These are phyloP conservation scores for Colletotrichum tofieldiae DNA, from an alignment of 2,329 filamentous ascomycete genomes.

Conservation along the genomic window DNA sequence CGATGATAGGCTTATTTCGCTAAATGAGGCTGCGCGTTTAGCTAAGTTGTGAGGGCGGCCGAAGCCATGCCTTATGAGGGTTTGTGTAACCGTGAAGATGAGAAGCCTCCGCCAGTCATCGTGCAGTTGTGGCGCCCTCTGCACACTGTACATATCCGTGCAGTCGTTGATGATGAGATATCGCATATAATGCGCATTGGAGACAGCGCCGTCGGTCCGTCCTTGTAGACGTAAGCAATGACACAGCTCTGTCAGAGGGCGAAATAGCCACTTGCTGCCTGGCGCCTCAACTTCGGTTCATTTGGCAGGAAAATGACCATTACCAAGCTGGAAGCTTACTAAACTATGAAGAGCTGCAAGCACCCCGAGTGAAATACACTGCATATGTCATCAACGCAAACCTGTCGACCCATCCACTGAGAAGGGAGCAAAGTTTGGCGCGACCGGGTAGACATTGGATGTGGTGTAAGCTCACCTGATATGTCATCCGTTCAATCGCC, in stretches of 20 bases:
- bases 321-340: conserved; percentile 23
- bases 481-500: not conserved
- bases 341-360: conserved; percentile 12
- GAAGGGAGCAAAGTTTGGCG: conserved; percentile 1
- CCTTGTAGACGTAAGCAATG: conserved; percentile 35
- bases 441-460: not conserved
- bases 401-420: not conserved
- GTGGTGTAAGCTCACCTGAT: conserved; percentile 29
- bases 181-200: conserved; percentile 1
- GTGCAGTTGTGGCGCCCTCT: conserved; percentile 8
- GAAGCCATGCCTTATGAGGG: conserved; percentile 11
- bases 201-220: not conserved
- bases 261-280: conserved; percentile 15
- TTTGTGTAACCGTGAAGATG: conserved; percentile 23
- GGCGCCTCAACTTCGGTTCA: conserved; percentile 2
- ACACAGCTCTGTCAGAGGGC: conserved; percentile 18
- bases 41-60: conserved; percentile 21
- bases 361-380: not conserved
- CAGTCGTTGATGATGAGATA: not conserved
- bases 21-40: conserved; percentile 15
- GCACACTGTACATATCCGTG: conserved; percentile 7
- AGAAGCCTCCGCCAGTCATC: conserved; percentile 7
- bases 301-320: not conserved
- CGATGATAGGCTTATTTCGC: conserved; percentile 14
- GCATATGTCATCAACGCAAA: not conserved